Percentiles rank a stretch among this genome's conserved stretches.
Conservation (phyloP, 352 stramenopile genomes). For the Phytophthora sp. region DNA sequence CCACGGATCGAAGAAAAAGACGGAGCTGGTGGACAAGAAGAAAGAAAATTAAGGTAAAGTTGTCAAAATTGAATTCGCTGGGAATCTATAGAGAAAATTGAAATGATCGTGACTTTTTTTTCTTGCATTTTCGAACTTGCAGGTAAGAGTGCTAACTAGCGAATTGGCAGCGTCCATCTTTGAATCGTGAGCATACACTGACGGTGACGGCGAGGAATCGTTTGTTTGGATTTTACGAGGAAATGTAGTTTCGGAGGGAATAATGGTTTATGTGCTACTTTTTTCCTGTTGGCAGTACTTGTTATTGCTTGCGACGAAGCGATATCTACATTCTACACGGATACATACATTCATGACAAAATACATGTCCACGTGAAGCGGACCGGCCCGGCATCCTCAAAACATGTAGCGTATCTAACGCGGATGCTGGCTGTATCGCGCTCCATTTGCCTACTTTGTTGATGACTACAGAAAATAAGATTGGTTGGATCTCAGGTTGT, state of each 20-base stretch:
- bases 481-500: too few species aligned
- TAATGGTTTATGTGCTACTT: neutral
- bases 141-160: too few species aligned
- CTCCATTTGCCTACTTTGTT: too few species aligned
- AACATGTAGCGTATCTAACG: too few species aligned
- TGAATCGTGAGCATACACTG: neutral
- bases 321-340: too few species aligned
- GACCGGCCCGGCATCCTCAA: too few species aligned
- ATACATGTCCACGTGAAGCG: too few species aligned
- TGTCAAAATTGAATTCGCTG: neutral
- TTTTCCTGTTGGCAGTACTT: too few species aligned
- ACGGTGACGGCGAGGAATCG: neutral
- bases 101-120: neutral
- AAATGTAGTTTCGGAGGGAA: neutral
- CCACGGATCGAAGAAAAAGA: slow-evolving; percentile 27
- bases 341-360: too few species aligned
- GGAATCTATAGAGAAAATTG: neutral
- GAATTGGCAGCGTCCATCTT: neutral
- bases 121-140: slow-evolving; percentile 6
- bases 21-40: slow-evolving; percentile 31
- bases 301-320: too few species aligned
- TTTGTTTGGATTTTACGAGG: neutral
- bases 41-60: slow-evolving; percentile 27
- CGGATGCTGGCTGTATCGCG: too few species aligned
- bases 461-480: too few species aligned